These are phyloP conservation scores for Aspergillus mulundensis DNA, from an alignment of 495 filamentous ascomycete genomes.

Conservation along the genomic window DNA sequence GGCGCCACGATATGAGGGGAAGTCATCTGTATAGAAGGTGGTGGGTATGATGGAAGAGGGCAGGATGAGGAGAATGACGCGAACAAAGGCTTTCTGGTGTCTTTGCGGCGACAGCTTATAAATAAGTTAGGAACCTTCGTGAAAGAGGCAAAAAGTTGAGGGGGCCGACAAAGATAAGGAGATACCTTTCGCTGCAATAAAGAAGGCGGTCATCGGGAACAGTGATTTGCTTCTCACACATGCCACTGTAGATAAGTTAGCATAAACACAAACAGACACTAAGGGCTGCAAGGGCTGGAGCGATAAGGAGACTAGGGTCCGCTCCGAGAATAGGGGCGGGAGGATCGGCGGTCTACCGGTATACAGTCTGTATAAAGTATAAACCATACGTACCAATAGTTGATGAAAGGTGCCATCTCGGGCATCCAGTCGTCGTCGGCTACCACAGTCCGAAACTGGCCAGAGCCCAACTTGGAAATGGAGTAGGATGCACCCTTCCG, in stretches of 20 bases:
- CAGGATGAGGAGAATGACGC: constrained; percentile 32
- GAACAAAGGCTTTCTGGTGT: constrained; percentile 46
- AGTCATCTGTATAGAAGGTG: constrained; percentile 30
- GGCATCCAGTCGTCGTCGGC: constrained; percentile 42
- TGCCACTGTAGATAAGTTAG: constrained; percentile 44
- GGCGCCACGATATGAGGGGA: constrained; percentile 42
- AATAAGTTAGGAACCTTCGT: constrained; percentile 7
- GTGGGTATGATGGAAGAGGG: constrained; percentile 23
- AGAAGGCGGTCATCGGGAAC: constrained; percentile 58
- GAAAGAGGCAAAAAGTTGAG: not conserved
- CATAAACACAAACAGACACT: constrained; percentile 19
- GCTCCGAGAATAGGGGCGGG: not conserved
- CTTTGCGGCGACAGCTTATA: constrained; percentile 50
- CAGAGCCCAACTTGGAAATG: constrained; percentile 41
- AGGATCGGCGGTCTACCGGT: constrained; percentile 6
- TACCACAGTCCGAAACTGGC: constrained; percentile 22
- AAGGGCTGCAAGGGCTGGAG: constrained; percentile 15
- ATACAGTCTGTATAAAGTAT: not conserved
- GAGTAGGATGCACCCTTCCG: constrained; percentile 36
- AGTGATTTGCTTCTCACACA: constrained; percentile 65
- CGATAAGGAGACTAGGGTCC: constrained; percentile 14
- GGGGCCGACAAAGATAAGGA: constrained; percentile 12
- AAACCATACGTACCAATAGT: constrained; percentile 56
- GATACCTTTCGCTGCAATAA: constrained; percentile 54
- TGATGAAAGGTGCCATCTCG: constrained; percentile 59